A percentile compares a stretch with the other conserved stretches of the same genome.
These are phyloP conservation scores for Saksenaea vasiformis DNA, from an alignment of 371 early-diverging fungal species.

Conservation along the genomic window DNA sequence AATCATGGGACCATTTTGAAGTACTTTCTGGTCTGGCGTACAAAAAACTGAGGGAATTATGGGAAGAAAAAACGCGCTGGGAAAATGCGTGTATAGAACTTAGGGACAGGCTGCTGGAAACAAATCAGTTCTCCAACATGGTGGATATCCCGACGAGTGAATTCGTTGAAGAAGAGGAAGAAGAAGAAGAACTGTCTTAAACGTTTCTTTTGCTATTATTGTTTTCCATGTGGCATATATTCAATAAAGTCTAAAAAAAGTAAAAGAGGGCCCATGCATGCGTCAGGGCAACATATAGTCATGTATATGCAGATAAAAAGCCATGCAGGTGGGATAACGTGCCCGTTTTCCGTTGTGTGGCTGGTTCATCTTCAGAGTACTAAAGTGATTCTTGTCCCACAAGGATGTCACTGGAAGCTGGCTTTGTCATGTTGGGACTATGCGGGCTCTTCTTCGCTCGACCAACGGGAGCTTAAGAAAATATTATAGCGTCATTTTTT, in stretches of 20 bases:
- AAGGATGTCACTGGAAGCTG: background rate
- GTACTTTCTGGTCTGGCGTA: constrained; percentile 58
- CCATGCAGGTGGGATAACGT: background rate
- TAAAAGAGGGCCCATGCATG: background rate
- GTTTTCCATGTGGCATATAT: background rate
- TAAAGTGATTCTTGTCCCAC: background rate
- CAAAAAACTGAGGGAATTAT: constrained; percentile 58
- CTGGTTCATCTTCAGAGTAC: background rate
- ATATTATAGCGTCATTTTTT: background rate
- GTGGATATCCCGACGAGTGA: constrained; percentile 12
- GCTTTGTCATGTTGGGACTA: background rate
- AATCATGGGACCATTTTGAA: constrained; percentile 60
- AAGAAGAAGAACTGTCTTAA: background rate
- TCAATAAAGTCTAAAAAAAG: background rate
- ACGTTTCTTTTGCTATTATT: background rate
- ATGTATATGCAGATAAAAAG: too few species aligned
- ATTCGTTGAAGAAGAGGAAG: constrained; percentile 13
- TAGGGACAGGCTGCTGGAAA: constrained; percentile 26
- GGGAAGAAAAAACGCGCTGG: constrained; percentile 53
- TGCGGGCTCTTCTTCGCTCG: background rate
- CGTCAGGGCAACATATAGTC: background rate
- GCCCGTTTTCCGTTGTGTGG: background rate
- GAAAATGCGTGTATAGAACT: constrained; percentile 47
- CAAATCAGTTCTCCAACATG: background rate
- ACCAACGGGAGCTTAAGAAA: background rate